Base-by-base conservation (phyloP, 257 asterid species). In the Mitragyna speciosa region DNA sequence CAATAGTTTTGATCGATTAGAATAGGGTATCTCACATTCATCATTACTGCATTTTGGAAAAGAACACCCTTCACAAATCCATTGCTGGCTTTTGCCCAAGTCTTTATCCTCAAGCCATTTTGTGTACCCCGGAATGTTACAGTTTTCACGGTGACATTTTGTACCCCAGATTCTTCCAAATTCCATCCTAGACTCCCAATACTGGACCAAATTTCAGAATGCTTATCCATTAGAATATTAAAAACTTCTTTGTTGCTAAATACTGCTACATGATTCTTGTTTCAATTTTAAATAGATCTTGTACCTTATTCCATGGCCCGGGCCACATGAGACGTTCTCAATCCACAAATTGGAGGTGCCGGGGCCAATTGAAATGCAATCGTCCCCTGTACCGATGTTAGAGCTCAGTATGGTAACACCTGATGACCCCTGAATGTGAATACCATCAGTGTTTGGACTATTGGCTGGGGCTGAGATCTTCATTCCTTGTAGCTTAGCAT, bases 1-100 rank as follows among this genome's bases (percentile, higher is more conserved):
- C 79, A 76, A 45, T 76, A 76, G 10, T 10, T 43, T 47, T 76
- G 79, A 28, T 76, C 79, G 43, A 76, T 76, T 17, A 76, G 45
- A 43, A 76, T 63, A 52, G 79, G 79, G 79, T 16, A 59, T 64
- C 43, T 63, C 24, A 76, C 79, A 41, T 76, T 63, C 12, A 61
- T 22, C 79, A 76, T 76, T 28, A 43, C 41, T 41, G 72, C 15
- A 39, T 67, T 43, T 28, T 76, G 79, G 24, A 76, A 76, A 28
- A 63, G 58, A 14, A 76, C 30, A 22, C 54, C 11, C 51, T 47
- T 70, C 12, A 70, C 75, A 41, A 39, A 70, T 43, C 75, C 75
- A 70, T 70, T 43, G 56, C 75, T 70, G 15, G 75, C 33, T 9
- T 31, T 41, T 36, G 75, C 75, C 75, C 75, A 70, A 36, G 75